A percentile compares a stretch with the other conserved stretches of the same genome.
phyloP scores from a whole-genome alignment of 2,329 filamentous ascomycete species.

The Talaromyces sp. region DNA sequence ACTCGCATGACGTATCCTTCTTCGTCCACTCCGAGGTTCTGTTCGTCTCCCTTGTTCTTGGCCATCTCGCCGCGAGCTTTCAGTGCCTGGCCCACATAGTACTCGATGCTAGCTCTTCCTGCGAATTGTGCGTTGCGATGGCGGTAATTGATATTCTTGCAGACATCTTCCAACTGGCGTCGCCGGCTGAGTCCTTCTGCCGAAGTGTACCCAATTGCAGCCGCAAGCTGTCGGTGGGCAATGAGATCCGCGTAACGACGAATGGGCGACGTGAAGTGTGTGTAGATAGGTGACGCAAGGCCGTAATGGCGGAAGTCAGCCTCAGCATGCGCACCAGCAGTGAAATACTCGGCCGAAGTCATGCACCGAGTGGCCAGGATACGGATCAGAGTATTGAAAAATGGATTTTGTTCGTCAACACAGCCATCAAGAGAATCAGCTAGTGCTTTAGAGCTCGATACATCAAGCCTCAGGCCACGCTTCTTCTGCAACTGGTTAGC shows the following conservation, averaged over 20 bases:
- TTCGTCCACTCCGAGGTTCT: conserved; percentile 56
- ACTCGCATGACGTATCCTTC: conserved; percentile 96
- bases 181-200: conserved; percentile 75
- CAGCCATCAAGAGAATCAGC: conserved; percentile 88
- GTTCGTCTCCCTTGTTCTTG: conserved; percentile 18
- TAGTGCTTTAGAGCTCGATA: conserved; percentile 85
- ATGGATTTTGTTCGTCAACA: conserved; percentile 72
- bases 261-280: conserved; percentile 96
- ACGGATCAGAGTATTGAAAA: conserved; percentile 97
- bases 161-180: conserved; percentile 82
- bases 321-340: conserved; percentile 84
- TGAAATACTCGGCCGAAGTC: conserved; percentile 99
- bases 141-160: conserved; percentile 96
- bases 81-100: conserved; percentile 95
- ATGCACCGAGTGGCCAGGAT: conserved; percentile 98
- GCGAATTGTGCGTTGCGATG: conserved; percentile 97
- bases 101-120: conserved; percentile 88
- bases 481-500: conserved; percentile 85
- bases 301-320: conserved; percentile 97
- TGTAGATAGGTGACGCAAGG: conserved; percentile 94
- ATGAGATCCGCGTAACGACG: conserved; percentile 95
- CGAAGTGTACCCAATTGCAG: conserved; percentile 86
- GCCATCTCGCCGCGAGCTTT: conserved; percentile 58
- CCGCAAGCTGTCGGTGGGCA: conserved; percentile 88
- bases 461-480: conserved; percentile 69